These are phyloP conservation scores for Neurospora sp. DNA, from an alignment of 495 filamentous ascomycete species.

Conservation along the genomic window DNA sequence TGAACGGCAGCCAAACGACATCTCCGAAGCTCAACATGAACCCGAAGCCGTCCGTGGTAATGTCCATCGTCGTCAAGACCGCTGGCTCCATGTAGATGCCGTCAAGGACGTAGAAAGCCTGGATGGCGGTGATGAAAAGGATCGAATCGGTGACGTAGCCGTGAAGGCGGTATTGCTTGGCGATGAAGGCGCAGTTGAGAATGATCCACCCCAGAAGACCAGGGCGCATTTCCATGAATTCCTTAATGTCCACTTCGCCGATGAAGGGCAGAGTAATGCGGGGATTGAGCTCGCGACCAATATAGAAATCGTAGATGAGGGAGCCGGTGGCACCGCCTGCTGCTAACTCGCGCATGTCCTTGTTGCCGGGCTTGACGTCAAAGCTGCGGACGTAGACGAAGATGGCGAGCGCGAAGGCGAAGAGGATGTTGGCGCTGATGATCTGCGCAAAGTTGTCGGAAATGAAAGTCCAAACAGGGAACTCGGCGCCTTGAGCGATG, in stretches of 20 bases:
- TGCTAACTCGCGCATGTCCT: constrained; percentile 65
- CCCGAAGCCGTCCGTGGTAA: constrained; percentile 90
- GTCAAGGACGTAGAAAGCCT: constrained; percentile 79
- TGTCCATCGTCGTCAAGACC: constrained; percentile 91
- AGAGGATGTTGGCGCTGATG: constrained; percentile 70
- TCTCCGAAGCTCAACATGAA: constrained; percentile 97
- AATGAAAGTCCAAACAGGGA: constrained; percentile 85
- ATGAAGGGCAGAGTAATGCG: constrained; percentile 69
- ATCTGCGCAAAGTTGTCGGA: constrained; percentile 83
- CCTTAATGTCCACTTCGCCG: constrained; percentile 82
- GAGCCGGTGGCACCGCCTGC: constrained; percentile 77
- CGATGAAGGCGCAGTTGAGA: constrained; percentile 74
- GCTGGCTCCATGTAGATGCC: constrained; percentile 82
- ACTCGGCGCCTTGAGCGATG: constrained; percentile 64
- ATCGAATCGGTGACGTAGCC: constrained; percentile 85
- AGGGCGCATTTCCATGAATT: constrained; percentile 81
- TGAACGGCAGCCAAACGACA: constrained; percentile 86
- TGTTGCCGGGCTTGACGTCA: constrained; percentile 60
- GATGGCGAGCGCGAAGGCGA: constrained; percentile 55
- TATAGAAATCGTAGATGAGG: constrained; percentile 90
- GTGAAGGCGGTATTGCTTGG: constrained; percentile 76
- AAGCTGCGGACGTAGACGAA: constrained; percentile 79
- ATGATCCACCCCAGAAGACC: constrained; percentile 87
- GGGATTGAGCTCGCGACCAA: constrained; percentile 93
- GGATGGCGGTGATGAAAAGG: constrained; percentile 66